Base-by-base conservation (phyloP, 1,284 basidiomycete genomes). In the Rhodotorula sp. region DNA sequence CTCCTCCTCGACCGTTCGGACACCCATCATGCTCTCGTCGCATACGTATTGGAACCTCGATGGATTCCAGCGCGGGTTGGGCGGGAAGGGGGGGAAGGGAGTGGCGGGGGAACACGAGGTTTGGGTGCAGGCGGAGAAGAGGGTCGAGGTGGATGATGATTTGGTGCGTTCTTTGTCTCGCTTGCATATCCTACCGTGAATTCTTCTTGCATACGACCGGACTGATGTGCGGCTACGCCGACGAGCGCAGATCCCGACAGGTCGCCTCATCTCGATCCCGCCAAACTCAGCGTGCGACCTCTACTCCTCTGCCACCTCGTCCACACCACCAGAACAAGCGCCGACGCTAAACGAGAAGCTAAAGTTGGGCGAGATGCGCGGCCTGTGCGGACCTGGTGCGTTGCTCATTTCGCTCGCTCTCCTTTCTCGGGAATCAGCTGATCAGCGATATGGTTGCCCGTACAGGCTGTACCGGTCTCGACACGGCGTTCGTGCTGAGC, bases 201-300 rank as follows among this genome's bases (percentile, higher is more conserved):
- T 34, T 10, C 10, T 10, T 37, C 4, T 37, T 15, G 11, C 24
- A 6, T 24, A 44, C 40, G 34, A 15, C 0, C 18, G 1, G 7
- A 2, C 40, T 26, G n/a, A 11, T 30, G 7, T 5, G 13, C 40
- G 24, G 2, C 55, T 8, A 15, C 15, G 5, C 10, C 16, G 16
- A 6, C 15, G 9, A 15, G 22, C 26, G 10, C 54, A 67, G 65
- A 83, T 85, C 67, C 84, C 84, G 0, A 84, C 78, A 46, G 84
- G 84, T 18, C 64, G 78, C 24, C 74, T 85, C 26, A 77, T 75
- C 26, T 68, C 78, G 22, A 81, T 84, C 24, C 31, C 40, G 7
- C 73, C 73, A 30, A 80, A 79, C 18, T 83, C 82, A 2, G 79
- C 82, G 0, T 82, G 83, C 69, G 84, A 86, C 72, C 85, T 85